phyloP scores from a whole-genome alignment of 2,329 filamentous ascomycete species.

The Xylaria multiplex region DNA sequence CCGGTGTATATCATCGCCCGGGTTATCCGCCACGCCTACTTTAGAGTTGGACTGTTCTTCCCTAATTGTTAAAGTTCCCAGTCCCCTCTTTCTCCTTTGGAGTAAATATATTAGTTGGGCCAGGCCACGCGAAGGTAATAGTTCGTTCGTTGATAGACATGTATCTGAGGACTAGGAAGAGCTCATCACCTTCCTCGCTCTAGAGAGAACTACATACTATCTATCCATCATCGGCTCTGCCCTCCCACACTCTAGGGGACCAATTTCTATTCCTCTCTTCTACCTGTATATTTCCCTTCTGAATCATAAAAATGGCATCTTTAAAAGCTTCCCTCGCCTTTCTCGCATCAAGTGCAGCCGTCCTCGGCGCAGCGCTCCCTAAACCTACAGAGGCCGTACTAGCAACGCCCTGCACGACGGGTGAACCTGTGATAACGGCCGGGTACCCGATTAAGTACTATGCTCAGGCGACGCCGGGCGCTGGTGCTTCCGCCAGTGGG shows the following conservation, averaged over 20 bases:
- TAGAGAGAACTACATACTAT: not conserved
- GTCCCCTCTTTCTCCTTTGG: not conserved
- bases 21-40: no score
- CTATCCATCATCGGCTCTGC: not conserved
- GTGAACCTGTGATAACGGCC: conserved; percentile 42
- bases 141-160: not conserved
- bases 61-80: not conserved
- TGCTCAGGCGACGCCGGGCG: conserved; percentile 40
- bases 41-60: no score
- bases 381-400: conserved; percentile 19
- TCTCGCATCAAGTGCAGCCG: conserved; percentile 9
- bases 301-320: conserved; percentile 12
- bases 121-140: not conserved
- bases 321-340: conserved; percentile 8
- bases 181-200: not conserved
- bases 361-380: conserved; percentile 34
- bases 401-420: conserved; percentile 42
- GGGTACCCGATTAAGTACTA: conserved; percentile 48
- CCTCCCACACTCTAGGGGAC: not conserved
- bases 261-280: not conserved
- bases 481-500: conserved; percentile 30
- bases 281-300: not conserved
- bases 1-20: not conserved
- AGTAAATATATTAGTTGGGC: no score
- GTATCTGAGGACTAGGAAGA: not conserved